Conservation (phyloP, 2,329 filamentous ascomycete species). For the Zymoseptoria pseudotritici region DNA sequence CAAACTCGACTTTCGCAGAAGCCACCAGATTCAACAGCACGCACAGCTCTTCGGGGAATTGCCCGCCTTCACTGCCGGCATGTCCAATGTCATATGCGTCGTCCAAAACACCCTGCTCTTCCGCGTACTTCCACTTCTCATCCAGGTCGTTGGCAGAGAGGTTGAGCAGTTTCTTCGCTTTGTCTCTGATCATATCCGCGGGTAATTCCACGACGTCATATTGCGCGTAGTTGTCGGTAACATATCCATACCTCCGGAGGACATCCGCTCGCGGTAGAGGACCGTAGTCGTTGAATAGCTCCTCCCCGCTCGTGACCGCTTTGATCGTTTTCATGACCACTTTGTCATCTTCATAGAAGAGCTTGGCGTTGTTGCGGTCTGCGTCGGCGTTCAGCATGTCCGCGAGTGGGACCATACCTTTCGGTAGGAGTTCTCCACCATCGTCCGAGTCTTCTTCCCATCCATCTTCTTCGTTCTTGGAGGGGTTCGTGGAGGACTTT, state of each 20-base stretch:
- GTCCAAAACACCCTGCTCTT: constrained; percentile 58
- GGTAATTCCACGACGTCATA: constrained; percentile 80
- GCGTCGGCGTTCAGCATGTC: constrained; percentile 87
- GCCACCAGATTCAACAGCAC: constrained; percentile 41
- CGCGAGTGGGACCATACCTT: constrained; percentile 87
- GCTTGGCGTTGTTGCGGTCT: constrained; percentile 66
- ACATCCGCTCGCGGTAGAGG: constrained; percentile 76
- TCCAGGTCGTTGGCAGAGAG: constrained; percentile 13
- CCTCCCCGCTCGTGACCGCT: constrained; percentile 60
- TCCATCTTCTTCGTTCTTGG: constrained; percentile 49
- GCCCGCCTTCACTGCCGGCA: constrained; percentile 26
- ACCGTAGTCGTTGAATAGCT: constrained; percentile 86
- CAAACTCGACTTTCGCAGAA: constrained; percentile 34
- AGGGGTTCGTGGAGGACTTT: constrained; percentile 39
- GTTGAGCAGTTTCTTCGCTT: constrained; percentile 29
- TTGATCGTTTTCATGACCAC: constrained; percentile 67
- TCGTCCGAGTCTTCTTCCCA: constrained; percentile 41
- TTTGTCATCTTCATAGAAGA: constrained; percentile 51
- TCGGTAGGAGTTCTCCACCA: constrained; percentile 41
- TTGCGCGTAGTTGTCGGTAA: constrained; percentile 66
- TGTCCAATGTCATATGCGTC: constrained; percentile 58
- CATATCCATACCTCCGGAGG: constrained; percentile 77
- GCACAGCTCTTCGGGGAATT: constrained; percentile 36
- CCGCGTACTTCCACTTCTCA: constrained; percentile 45
- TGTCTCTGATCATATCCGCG: constrained; percentile 49